Conservation (phyloP, 306 rosid genomes). For the Medicago ruthenica region DNA sequence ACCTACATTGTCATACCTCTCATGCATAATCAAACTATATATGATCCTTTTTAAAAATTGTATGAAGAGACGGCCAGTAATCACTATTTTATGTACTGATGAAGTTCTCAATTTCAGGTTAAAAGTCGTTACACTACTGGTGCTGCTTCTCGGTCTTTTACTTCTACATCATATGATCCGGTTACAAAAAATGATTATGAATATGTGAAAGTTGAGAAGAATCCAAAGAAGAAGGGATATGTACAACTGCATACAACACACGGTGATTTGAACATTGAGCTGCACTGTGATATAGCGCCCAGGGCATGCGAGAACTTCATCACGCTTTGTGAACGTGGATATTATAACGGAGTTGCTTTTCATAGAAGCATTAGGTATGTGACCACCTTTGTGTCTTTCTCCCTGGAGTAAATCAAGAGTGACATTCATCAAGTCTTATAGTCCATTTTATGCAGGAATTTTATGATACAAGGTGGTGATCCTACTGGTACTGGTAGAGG, state of each 20-base stretch:
- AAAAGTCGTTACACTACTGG: slow-evolving; percentile 94
- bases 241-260: slow-evolving; percentile 89
- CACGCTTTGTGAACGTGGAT: slow-evolving; percentile 94
- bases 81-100: slow-evolving; percentile 28
- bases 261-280: slow-evolving; percentile 95
- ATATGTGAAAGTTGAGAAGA: slow-evolving; percentile 95
- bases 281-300: slow-evolving; percentile 94
- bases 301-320: slow-evolving; percentile 93
- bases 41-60: neutral
- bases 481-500: slow-evolving; percentile 97
- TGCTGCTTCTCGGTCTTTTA: slow-evolving; percentile 96
- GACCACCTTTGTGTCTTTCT: slow-evolving; percentile 22
- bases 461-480: slow-evolving; percentile 99
- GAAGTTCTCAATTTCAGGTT: slow-evolving; percentile 59
- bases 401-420: slow-evolving; percentile 16
- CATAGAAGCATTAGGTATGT: slow-evolving; percentile 86
- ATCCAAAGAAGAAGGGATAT: slow-evolving; percentile 95
- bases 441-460: slow-evolving; percentile 66
- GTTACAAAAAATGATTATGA: slow-evolving; percentile 87
- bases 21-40: slow-evolving; percentile 25
- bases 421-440: slow-evolving; percentile 14
- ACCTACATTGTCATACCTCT: neutral
- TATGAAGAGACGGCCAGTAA: slow-evolving; percentile 19
- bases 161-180: slow-evolving; percentile 92
- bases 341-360: slow-evolving; percentile 88